These are phyloP conservation scores for Candida methanosorbosa DNA, from an alignment of 805 yeast genomes.

Conservation along the genomic window DNA sequence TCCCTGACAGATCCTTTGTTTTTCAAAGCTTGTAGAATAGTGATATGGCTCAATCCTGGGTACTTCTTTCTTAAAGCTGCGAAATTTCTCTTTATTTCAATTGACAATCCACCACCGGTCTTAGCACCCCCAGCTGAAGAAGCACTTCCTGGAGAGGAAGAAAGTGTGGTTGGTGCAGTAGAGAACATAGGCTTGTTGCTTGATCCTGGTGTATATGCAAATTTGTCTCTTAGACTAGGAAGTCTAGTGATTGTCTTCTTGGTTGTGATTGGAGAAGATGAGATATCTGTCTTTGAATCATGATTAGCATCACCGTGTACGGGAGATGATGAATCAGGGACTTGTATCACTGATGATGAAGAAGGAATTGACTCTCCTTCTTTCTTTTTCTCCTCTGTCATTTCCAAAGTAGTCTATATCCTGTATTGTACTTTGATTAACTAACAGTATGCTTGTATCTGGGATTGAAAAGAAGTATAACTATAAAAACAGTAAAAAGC, in stretches of 20 bases:
- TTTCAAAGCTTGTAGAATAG: conserved; percentile 23
- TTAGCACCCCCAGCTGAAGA: neutral
- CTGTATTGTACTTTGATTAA: too few species aligned
- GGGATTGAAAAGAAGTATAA: too few species aligned
- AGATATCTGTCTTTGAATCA: conserved; percentile 5
- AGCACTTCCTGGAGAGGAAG: neutral
- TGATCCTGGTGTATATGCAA: conserved; percentile 24
- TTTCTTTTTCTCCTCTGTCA: too few species aligned
- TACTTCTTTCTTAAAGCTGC: conserved; percentile 22
- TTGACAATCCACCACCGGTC: conserved; percentile 7
- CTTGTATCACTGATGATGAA: conserved; percentile 29
- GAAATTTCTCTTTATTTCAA: conserved; percentile 20
- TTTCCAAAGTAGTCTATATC: too few species aligned
- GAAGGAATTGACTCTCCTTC: too few species aligned
- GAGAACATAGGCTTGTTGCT: neutral
- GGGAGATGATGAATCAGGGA: conserved; percentile 42
- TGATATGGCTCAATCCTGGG: conserved; percentile 21
- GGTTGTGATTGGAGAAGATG: conserved; percentile 16
- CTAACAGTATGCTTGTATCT: too few species aligned
- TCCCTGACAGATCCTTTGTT: conserved; percentile 22
- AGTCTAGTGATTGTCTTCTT: conserved; percentile 10
- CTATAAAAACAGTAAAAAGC: too few species aligned
- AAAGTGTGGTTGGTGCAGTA: neutral
- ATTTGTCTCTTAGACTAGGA: conserved; percentile 31
- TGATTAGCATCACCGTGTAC: neutral